These are phyloP conservation scores for Suillus paluster DNA, from an alignment of 768 basidiomycete species.

Conservation along the genomic window DNA sequence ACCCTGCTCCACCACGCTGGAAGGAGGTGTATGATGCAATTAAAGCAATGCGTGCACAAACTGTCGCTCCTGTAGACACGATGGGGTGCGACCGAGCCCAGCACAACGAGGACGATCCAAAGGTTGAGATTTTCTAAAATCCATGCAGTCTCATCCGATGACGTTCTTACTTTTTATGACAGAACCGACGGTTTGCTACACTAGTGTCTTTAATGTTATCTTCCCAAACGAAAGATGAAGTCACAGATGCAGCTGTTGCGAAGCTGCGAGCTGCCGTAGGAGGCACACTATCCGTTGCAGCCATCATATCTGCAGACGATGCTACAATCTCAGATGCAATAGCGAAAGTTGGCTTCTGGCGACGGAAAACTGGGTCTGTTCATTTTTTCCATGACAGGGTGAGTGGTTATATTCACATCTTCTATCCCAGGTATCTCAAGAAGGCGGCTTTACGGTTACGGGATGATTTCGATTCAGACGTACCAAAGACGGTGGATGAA, in stretches of 20 bases:
- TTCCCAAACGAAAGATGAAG: slow-evolving; percentile 93
- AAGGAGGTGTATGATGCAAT: slow-evolving; percentile 71
- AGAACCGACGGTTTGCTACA: slow-evolving; percentile 84
- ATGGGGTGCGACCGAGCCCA: slow-evolving; percentile 87
- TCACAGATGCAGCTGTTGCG: slow-evolving; percentile 77
- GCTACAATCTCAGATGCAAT: slow-evolving; percentile 74
- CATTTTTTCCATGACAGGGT: neutral
- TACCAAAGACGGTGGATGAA: slow-evolving; percentile 88
- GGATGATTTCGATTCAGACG: slow-evolving; percentile 79
- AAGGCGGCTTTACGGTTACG: slow-evolving; percentile 69
- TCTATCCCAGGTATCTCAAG: slow-evolving; percentile 64
- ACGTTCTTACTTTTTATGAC: slow-evolving; percentile 8
- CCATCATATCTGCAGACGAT: slow-evolving; percentile 65
- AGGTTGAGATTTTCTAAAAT: slow-evolving; percentile 44
- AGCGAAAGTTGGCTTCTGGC: slow-evolving; percentile 92
- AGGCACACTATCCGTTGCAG: slow-evolving; percentile 78
- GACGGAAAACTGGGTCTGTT: slow-evolving; percentile 79
- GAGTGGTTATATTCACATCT: neutral
- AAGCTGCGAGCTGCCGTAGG: slow-evolving; percentile 77
- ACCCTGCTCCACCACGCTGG: slow-evolving; percentile 73
- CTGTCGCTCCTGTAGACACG: slow-evolving; percentile 87
- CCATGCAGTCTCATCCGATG: neutral
- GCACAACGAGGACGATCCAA: slow-evolving; percentile 62
- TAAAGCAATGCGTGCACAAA: slow-evolving; percentile 73
- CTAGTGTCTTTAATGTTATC: slow-evolving; percentile 95